Conservation (phyloP, 768 basidiomycete genomes). For the Wakefieldia striispora region DNA sequence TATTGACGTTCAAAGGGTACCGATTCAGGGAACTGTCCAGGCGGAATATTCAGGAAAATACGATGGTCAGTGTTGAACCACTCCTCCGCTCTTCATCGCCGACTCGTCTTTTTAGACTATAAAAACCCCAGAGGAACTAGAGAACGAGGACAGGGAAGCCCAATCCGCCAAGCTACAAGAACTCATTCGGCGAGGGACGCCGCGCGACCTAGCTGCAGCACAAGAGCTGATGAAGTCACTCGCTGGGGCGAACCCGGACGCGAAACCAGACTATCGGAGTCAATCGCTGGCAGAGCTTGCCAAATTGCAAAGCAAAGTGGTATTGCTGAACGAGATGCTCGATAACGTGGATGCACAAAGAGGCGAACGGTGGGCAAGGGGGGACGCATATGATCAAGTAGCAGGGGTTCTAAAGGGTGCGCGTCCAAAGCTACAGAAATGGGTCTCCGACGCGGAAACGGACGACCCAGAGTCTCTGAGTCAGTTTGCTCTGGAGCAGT, state of each 20-base stretch:
- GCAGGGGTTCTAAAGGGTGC: constrained; percentile 76
- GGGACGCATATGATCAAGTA: constrained; percentile 97
- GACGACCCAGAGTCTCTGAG: constrained; percentile 90
- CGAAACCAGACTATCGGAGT: constrained; percentile 89
- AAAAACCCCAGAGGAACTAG: constrained; percentile 94
- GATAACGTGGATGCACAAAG: constrained; percentile 78
- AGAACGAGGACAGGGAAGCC: constrained; percentile 91
- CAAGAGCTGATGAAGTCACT: constrained; percentile 97
- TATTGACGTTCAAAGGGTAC: constrained; percentile 92
- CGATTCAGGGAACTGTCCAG: constrained; percentile 58
- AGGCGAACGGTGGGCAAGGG: constrained; percentile 78
- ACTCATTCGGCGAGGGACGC: constrained; percentile 92
- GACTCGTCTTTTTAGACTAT: constrained; percentile 57
- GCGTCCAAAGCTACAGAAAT: constrained; percentile 94
- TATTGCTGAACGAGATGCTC: constrained; percentile 95
- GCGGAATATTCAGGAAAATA: constrained; percentile 13
- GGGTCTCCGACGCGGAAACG: constrained; percentile 91
- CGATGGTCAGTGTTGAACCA: constrained; percentile 19
- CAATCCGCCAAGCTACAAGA: constrained; percentile 99
- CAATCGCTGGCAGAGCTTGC: constrained; percentile 89
- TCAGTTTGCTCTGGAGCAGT: constrained; percentile 33
- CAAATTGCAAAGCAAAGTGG: constrained; percentile 92
- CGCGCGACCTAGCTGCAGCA: constrained; percentile 90
- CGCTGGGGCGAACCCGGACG: constrained; percentile 92
- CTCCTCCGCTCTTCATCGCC: background rate